Conservation (phyloP, 306 rosid species). For the Ziziphus jujuba region DNA sequence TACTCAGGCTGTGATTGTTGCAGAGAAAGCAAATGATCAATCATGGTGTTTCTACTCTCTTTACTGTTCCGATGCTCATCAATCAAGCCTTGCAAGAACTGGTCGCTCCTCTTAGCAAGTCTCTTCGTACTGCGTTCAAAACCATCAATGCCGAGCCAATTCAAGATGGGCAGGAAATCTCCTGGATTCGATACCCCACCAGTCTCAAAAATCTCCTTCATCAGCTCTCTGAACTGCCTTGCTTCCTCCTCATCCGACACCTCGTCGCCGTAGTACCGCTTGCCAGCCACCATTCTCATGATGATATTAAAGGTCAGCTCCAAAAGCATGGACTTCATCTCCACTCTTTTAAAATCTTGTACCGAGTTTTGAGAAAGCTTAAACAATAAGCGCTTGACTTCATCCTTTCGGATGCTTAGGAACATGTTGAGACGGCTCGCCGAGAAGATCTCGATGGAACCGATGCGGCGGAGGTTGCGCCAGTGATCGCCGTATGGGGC, state of each 20-base stretch:
- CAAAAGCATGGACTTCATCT: not conserved
- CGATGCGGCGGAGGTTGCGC: slow-evolving; percentile 56
- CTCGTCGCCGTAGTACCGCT: not conserved
- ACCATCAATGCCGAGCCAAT: slow-evolving; percentile 30
- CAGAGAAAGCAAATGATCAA: slow-evolving; percentile 13
- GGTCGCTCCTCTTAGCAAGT: slow-evolving; percentile 29
- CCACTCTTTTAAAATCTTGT: not conserved
- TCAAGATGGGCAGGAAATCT: slow-evolving; percentile 40
- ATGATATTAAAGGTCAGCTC: not conserved
- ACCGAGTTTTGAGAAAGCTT: not conserved
- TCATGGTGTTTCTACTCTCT: not conserved
- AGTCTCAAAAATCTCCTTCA: slow-evolving; percentile 15
- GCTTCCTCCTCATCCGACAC: not conserved
- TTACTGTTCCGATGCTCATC: slow-evolving; percentile 15
- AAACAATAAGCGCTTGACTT: not conserved
- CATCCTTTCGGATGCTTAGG: not conserved
- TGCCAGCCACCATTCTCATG: not conserved
- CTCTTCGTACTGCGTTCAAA: slow-evolving; percentile 1
- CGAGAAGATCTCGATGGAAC: slow-evolving; percentile 45
- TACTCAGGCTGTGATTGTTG: slow-evolving; percentile 23
- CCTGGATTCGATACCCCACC: slow-evolving; percentile 14
- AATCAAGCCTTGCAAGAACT: slow-evolving; percentile 12
- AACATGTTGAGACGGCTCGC: not conserved
- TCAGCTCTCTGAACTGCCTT: not conserved
- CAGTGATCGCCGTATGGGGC: slow-evolving; percentile 53